These are phyloP conservation scores for Phialophora tarda DNA, from an alignment of 2,329 filamentous ascomycete species.

Conservation along the genomic window DNA sequence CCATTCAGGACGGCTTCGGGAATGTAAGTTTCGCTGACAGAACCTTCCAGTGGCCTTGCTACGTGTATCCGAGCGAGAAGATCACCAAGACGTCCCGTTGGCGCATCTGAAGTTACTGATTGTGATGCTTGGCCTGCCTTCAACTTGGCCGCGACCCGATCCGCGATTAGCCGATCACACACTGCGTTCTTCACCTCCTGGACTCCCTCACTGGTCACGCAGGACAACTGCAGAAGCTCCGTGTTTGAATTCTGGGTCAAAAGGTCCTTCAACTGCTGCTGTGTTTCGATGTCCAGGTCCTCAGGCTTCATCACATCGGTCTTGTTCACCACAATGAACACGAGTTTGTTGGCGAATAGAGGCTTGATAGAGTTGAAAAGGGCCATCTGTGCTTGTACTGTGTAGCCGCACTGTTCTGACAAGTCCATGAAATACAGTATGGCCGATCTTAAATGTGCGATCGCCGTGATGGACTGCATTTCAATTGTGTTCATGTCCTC, in stretches of 20 bases:
- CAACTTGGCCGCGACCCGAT: constrained; percentile 92
- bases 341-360: constrained; percentile 94
- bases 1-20: constrained; percentile 77
- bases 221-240: constrained; percentile 90
- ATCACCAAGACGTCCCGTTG: constrained; percentile 83
- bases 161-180: constrained; percentile 89
- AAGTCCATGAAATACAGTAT: constrained; percentile 99
- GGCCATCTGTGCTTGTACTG: constrained; percentile 87
- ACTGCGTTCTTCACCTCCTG: constrained; percentile 94
- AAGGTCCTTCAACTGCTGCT: constrained; percentile 77
- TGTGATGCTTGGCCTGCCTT: constrained; percentile 87
- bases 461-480: constrained; percentile 98
- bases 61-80: constrained; percentile 95
- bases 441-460: constrained; percentile 92
- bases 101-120: constrained; percentile 74
- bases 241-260: constrained; percentile 81
- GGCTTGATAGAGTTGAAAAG: constrained; percentile 97
- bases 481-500: constrained; percentile 99
- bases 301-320: constrained; percentile 89
- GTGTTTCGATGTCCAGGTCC: constrained; percentile 79
- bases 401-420: constrained; percentile 95
- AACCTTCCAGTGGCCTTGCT: constrained; percentile 85
- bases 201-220: constrained; percentile 91
- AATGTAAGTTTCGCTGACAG: constrained; percentile 80
- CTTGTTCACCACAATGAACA: constrained; percentile 98